These are phyloP conservation scores for Aspergillus proliferans DNA, from an alignment of 2,329 filamentous ascomycete species.

Conservation along the genomic window DNA sequence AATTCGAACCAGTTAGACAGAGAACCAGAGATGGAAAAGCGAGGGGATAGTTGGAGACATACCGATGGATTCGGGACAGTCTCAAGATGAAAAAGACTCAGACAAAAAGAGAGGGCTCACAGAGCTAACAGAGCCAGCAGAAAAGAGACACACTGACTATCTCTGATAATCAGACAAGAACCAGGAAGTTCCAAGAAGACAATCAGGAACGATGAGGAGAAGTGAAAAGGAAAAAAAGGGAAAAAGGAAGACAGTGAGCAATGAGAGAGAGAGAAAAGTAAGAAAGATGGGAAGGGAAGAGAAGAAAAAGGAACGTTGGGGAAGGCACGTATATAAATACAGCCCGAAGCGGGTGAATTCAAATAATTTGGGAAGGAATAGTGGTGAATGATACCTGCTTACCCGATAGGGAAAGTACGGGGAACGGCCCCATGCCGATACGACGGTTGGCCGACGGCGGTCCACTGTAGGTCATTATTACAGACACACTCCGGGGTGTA, in stretches of 20 bases:
- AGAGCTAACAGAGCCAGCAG: too few relatives aligned
- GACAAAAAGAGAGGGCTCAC: too few relatives aligned
- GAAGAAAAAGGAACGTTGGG: slow-evolving; percentile 2
- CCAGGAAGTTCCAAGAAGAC: too few relatives aligned
- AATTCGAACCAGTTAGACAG: too few relatives aligned
- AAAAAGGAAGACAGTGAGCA: neutral
- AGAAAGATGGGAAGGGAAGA: slow-evolving; percentile 1
- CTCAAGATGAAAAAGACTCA: too few relatives aligned
- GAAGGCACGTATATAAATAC: slow-evolving; percentile 5
- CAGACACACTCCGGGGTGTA: neutral
- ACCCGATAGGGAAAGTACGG: slow-evolving; percentile 9
- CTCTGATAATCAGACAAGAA: too few relatives aligned
- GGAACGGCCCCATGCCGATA: neutral
- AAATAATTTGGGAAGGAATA: neutral
- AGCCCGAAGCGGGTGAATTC: neutral
- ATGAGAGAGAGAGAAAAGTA: neutral
- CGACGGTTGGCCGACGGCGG: neutral
- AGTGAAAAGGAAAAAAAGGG: neutral
- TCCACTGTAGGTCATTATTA: neutral
- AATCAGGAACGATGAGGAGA: neutral
- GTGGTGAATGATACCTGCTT: neutral
- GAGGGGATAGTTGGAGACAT: too few relatives aligned
- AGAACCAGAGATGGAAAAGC: too few relatives aligned
- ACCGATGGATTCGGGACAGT: too few relatives aligned
- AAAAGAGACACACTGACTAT: too few relatives aligned